These are phyloP conservation scores for Penstemon davidsonii DNA, from an alignment of 257 asterid species.

Conservation along the genomic window DNA sequence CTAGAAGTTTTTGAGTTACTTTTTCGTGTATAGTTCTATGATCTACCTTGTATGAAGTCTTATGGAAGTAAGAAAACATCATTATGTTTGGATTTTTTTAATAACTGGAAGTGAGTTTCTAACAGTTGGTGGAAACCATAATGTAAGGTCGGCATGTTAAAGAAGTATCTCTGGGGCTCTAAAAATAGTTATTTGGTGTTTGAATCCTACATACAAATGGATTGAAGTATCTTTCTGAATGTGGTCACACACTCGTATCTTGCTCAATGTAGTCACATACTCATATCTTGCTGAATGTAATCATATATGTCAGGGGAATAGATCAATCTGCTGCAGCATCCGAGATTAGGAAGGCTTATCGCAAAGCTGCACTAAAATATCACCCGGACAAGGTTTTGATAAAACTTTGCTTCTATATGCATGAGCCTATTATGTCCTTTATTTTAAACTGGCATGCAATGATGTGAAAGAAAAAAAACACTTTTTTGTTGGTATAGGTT, in stretches of 20 bases:
- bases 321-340: slow-evolving; percentile 79
- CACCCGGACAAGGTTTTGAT: slow-evolving; percentile 91
- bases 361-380: slow-evolving; percentile 89
- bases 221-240: neutral
- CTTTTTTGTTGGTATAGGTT: slow-evolving; percentile 50
- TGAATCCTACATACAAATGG: neutral
- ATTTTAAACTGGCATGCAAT: slow-evolving; percentile 13
- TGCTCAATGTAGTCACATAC: neutral
- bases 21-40: too few species aligned
- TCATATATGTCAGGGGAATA: slow-evolving; percentile 67
- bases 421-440: neutral
- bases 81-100: too few species aligned
- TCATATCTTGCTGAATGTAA: too few species aligned
- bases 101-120: too few species aligned
- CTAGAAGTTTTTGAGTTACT: too few species aligned
- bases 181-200: slow-evolving; percentile 14
- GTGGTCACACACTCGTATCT: neutral
- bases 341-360: slow-evolving; percentile 87
- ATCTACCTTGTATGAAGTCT: too few species aligned
- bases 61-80: too few species aligned
- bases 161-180: too few species aligned
- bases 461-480: neutral
- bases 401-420: slow-evolving; percentile 22
- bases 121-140: too few species aligned
- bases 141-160: too few species aligned